phyloP scores from a whole-genome alignment of 257 asterid genomes.

The Leonotis leonurus region DNA sequence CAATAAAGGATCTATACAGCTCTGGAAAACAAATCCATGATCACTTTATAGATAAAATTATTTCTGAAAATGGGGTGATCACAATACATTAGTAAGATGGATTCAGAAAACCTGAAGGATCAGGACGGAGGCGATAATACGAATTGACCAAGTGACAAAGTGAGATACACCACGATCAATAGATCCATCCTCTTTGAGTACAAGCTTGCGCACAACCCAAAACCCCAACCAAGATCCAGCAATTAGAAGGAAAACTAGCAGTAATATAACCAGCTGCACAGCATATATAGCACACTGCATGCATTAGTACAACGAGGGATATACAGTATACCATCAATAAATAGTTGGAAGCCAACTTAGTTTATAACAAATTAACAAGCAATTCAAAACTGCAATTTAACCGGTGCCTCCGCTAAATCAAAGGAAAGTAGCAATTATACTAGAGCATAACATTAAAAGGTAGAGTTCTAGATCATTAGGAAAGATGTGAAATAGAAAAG shows the following conservation, averaged over 20 bases:
- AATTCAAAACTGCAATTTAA: slow-evolving; percentile 6
- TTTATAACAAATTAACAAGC: slow-evolving; percentile 1
- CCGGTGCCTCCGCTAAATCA: not conserved
- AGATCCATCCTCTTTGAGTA: slow-evolving; percentile 70
- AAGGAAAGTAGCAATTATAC: not conserved
- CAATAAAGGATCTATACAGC: slow-evolving; percentile 68
- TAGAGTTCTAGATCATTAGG: not conserved
- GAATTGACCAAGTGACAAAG: slow-evolving; percentile 72
- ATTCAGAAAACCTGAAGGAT: slow-evolving; percentile 67
- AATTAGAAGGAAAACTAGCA: slow-evolving; percentile 58
- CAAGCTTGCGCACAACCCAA: slow-evolving; percentile 85
- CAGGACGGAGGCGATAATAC: slow-evolving; percentile 60
- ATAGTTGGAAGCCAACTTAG: slow-evolving; percentile 6
- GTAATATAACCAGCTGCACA: slow-evolving; percentile 56
- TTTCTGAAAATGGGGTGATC: not conserved
- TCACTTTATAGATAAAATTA: slow-evolving; percentile 8
- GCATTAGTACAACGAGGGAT: slow-evolving; percentile 7
- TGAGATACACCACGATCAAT: slow-evolving; percentile 63
- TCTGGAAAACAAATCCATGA: slow-evolving; percentile 36
- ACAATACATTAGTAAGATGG: not conserved
- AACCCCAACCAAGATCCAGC: slow-evolving; percentile 92
- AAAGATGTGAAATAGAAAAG: not conserved
- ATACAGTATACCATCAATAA: not conserved
- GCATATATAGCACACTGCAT: slow-evolving; percentile 14
- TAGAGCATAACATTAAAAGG: not conserved